Base-by-base conservation (phyloP, 2,329 filamentous ascomycete species). In the Colletotrichum gigasporum region DNA sequence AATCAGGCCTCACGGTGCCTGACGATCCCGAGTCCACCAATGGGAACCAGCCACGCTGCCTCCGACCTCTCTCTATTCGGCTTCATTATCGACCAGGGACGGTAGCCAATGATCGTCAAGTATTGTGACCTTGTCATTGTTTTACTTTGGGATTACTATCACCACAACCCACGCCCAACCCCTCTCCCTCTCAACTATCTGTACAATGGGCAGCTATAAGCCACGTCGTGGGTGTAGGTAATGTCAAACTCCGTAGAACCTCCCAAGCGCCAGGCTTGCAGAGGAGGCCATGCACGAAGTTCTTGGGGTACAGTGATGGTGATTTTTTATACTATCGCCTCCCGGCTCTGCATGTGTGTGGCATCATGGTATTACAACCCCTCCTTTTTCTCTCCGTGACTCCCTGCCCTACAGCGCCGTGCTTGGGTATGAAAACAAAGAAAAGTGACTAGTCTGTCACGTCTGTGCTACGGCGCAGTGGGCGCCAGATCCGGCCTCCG, bases 401-500 rank as follows among this genome's bases (percentile, higher is more conserved):
- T 51, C 28, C n/a, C 42, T 42, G 30, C 24, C 47, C 24, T 32
- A 35, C 41, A 34, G 56, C 62, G 56, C 42, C 42, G 50, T 65
- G 56, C 62, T 62, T 50, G 56, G 57, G 62, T 61, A 61, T 65
- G 56, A 55, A 62, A 65, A 62, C 48, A 61, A 64, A 65, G 50
- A 65, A 65, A 61, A 61, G 41, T 22, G 32, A 47, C 55, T 45
- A 34, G n/a, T 26, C 22, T 39, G 20, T 54, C 41, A 39, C 48
- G 42, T 55, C 48, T 42, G 18, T n/a, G 48, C 44, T 65, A 65
- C 26, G 50, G 50, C 28, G 62, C 42, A 4, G 45, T 59, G 18
- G 48, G 24, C 5, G 26, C 41, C 16, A 53, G 30, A 34, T 80
- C 79, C 3, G 81, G 79, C 22, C 77, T 74, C 47, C 82, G 75